Evolutionary conservation across 129 eudicot species (phyloP).

Genomic region (Tagetes patula): DNA sequence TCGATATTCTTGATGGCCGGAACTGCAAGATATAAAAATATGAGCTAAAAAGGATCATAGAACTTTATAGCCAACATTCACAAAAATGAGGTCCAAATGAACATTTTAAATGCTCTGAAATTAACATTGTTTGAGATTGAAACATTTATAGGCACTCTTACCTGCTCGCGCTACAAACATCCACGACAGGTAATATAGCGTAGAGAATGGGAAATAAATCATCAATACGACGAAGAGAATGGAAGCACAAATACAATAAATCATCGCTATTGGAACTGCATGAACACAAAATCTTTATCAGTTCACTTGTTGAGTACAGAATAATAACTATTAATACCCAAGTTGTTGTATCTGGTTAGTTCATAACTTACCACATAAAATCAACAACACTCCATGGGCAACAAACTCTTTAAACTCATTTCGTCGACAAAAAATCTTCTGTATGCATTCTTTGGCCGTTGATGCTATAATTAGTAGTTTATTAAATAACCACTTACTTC

Average conservation of each 20-base stretch:
- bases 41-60: background rate
- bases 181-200: conserved; percentile 6
- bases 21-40: background rate
- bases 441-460: background rate
- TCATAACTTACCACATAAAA: background rate
- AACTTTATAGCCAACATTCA: background rate
- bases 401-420: background rate
- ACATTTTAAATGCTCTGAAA: too few species aligned
- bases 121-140: too few species aligned
- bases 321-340: too few species aligned
- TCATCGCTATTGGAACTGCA: background rate
- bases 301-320: background rate
- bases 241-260: background rate
- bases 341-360: too few species aligned
- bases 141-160: background rate
- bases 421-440: background rate
- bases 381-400: background rate
- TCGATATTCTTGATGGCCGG: conserved; percentile 2
- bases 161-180: background rate
- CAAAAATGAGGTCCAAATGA: too few species aligned
- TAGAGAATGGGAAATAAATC: background rate
- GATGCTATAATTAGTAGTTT: background rate
- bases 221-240: background rate
- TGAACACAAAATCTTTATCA: background rate
- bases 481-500: background rate